Conservation (phyloP, 2,329 filamentous ascomycete species). For the Periconia sp. region DNA sequence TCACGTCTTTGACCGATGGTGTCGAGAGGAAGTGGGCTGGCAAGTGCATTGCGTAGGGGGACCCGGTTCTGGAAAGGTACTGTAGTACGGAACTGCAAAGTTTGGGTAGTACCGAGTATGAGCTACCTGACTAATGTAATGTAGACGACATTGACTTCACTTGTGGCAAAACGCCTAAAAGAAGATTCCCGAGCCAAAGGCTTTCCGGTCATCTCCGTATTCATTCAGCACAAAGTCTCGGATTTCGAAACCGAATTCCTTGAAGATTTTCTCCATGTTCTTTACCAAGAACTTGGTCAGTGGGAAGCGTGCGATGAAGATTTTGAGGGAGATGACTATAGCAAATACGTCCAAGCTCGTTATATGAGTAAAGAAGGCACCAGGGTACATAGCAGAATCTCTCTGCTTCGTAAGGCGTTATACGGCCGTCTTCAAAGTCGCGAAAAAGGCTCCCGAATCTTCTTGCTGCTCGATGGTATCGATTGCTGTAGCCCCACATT, state of each 20-base stretch:
- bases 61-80: constrained; percentile 3
- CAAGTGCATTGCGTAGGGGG: constrained; percentile 2
- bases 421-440: constrained; percentile 9
- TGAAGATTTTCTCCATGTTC: constrained; percentile 1
- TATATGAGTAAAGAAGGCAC: neutral
- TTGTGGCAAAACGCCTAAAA: neutral
- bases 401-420: constrained; percentile 13
- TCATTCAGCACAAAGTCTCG: neutral
- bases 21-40: neutral
- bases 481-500: constrained; percentile 20
- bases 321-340: neutral
- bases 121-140: neutral
- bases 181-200: neutral
- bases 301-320: neutral
- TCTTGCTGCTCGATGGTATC: constrained; percentile 27
- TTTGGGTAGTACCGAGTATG: too few species aligned
- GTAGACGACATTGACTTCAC: constrained; percentile 1
- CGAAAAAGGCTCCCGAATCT: constrained; percentile 3
- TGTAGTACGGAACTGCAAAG: too few species aligned
- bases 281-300: neutral
- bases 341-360: neutral
- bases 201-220: constrained; percentile 1
- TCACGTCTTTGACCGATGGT: constrained; percentile 1
- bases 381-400: neutral
- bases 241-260: neutral